Evolutionary conservation across 345 rosid species (phyloP), one percentile per base, ranked within the genome.

Genomic region (Balakata baccata): DNA sequence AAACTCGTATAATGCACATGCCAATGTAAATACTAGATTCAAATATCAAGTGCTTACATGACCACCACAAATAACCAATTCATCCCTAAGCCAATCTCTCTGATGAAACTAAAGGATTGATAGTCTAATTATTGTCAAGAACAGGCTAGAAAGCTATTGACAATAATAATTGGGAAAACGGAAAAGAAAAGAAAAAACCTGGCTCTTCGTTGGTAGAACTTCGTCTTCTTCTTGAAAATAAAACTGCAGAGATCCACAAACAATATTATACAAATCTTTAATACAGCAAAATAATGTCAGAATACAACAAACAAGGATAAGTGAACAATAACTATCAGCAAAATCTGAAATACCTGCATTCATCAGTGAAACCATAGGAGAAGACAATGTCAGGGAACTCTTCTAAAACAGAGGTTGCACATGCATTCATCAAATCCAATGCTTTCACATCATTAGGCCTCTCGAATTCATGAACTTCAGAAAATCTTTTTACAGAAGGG

Each of bases 181-280:
- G n/a, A n/a, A n/a, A n/a, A n/a, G n/a, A n/a, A n/a, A n/a, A n/a
- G 47, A 7, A 67, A 41, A 45, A 41, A 92, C 97, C 97, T 90
- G 84, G 90, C 91, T 66, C 97, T 90, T 75, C 98, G 84, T 76
- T 90, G 92, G 81, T 94, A 90, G 86, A 92, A 92, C 73, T 82
- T 87, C 34, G 94, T 81, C 37, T 86, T 86, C 81, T 85, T 89
- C 91, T 92, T 92, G 80, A 92, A 89, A 62, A 87, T 84, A 82
- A 94, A 94, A 85, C 97, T 94, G 90, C 37, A n/a, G 64, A 70
- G 61, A 20, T 3, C 25, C 4, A 68, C 7, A 59, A 43, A 29
- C 18, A 60, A 46, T 20, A 64, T 8, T 13, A 50, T 11, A 66
- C 7, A 13, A 63, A 63, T 29, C 34, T 29, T 29, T 29, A 1